These are phyloP conservation scores for Phialophora chinensis DNA, from an alignment of 2,329 filamentous ascomycete species.

Conservation along the genomic window DNA sequence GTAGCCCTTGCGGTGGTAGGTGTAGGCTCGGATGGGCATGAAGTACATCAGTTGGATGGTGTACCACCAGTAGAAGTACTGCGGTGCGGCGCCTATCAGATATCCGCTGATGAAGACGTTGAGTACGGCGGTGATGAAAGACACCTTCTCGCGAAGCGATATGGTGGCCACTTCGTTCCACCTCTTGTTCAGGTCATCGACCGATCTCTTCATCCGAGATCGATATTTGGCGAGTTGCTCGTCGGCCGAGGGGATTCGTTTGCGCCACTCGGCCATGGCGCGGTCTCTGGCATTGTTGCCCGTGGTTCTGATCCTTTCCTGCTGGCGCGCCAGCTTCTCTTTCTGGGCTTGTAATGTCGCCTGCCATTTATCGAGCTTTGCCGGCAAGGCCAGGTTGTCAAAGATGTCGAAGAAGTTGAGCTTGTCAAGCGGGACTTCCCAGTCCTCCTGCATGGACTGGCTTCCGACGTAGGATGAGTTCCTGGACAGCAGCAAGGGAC, in stretches of 20 bases:
- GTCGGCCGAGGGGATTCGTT: slow-evolving; percentile 81
- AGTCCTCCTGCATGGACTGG: slow-evolving; percentile 86
- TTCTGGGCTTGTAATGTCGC: slow-evolving; percentile 80
- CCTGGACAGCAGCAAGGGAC: slow-evolving; percentile 67
- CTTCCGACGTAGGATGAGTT: slow-evolving; percentile 82
- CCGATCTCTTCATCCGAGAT: slow-evolving; percentile 81
- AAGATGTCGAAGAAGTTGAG: slow-evolving; percentile 91
- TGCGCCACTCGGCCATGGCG: slow-evolving; percentile 91
- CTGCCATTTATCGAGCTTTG: slow-evolving; percentile 90
- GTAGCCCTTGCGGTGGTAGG: slow-evolving; percentile 88
- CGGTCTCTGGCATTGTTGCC: slow-evolving; percentile 81
- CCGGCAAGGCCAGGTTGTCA: slow-evolving; percentile 87
- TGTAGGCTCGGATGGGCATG: slow-evolving; percentile 93
- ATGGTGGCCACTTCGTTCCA: slow-evolving; percentile 93
- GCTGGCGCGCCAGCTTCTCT: slow-evolving; percentile 81
- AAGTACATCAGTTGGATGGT: slow-evolving; percentile 86
- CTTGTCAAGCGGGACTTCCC: slow-evolving; percentile 84
- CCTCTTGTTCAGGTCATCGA: slow-evolving; percentile 81
- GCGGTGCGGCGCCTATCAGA: slow-evolving; percentile 81
- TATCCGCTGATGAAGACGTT: slow-evolving; percentile 98
- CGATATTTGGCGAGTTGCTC: slow-evolving; percentile 92
- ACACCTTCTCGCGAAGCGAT: slow-evolving; percentile 88
- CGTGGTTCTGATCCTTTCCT: slow-evolving; percentile 69
- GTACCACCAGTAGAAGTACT: slow-evolving; percentile 94
- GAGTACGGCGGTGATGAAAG: slow-evolving; percentile 93